Conservation (phyloP, 2,329 filamentous ascomycete species). For the Exophiala dermatitidis region DNA sequence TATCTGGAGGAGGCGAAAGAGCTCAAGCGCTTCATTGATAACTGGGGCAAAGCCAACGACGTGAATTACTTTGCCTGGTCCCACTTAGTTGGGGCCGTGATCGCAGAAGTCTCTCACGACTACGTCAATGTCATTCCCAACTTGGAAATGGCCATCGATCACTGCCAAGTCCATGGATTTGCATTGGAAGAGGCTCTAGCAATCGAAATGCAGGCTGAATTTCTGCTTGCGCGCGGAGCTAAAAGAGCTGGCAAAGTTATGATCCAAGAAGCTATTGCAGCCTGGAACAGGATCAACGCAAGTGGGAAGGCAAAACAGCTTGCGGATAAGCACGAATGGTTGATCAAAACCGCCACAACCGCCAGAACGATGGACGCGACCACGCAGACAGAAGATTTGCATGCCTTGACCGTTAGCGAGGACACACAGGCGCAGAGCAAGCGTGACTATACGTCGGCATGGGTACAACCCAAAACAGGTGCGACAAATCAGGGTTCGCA, state of each 20-base stretch:
- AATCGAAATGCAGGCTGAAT: slow-evolving; percentile 56
- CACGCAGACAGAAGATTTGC: slow-evolving; percentile 49
- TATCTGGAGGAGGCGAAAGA: slow-evolving; percentile 44
- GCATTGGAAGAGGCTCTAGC: slow-evolving; percentile 53
- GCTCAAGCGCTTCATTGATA: slow-evolving; percentile 48
- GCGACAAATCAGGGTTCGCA: slow-evolving; percentile 12
- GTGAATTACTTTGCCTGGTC: slow-evolving; percentile 56
- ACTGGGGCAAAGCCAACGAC: slow-evolving; percentile 47
- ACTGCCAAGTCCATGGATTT: slow-evolving; percentile 52
- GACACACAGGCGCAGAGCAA: slow-evolving; percentile 33
- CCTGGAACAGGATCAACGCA: slow-evolving; percentile 53
- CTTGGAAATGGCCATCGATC: slow-evolving; percentile 54
- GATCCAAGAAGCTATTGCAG: slow-evolving; percentile 51
- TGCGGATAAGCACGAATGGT: slow-evolving; percentile 52
- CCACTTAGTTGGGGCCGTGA: slow-evolving; percentile 48
- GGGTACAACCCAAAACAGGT: slow-evolving; percentile 23
- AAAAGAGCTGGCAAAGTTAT: slow-evolving; percentile 52
- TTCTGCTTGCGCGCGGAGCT: slow-evolving; percentile 50
- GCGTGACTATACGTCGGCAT: slow-evolving; percentile 25
- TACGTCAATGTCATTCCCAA: slow-evolving; percentile 41
- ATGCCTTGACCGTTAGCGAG: slow-evolving; percentile 16
- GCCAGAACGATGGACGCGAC: slow-evolving; percentile 47
- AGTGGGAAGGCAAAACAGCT: slow-evolving; percentile 53
- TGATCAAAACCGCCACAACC: slow-evolving; percentile 50
- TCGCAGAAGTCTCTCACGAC: slow-evolving; percentile 45